Evolutionary conservation across 305 asterid species (phyloP).

Genomic region (Coffea humblotiana): DNA sequence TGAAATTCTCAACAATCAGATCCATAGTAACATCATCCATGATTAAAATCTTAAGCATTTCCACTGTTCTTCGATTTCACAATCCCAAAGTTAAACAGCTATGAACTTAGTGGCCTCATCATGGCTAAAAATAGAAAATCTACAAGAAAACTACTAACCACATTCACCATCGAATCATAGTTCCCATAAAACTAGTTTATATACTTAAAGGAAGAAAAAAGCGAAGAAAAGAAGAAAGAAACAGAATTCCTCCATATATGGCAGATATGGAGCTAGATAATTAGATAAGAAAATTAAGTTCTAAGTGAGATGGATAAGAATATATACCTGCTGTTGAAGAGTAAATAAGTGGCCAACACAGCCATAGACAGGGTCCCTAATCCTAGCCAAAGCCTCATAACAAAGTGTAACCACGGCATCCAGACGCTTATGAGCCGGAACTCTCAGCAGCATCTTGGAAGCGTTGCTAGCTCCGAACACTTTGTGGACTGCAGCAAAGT

Average conservation of each 20-base stretch:
- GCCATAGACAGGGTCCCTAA: slow-evolving; percentile 88
- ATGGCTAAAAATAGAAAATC: not conserved
- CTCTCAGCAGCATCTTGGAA: slow-evolving; percentile 61
- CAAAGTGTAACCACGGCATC: slow-evolving; percentile 87
- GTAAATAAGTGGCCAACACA: slow-evolving; percentile 78
- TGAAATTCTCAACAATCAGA: too few relatives aligned
- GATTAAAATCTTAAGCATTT: not conserved
- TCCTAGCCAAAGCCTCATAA: slow-evolving; percentile 87
- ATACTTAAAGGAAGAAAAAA: not conserved
- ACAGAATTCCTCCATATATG: not conserved
- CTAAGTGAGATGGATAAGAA: not conserved
- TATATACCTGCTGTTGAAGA: slow-evolving; percentile 77
- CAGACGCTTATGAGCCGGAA: slow-evolving; percentile 72
- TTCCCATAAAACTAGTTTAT: not conserved
- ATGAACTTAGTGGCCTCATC: not conserved
- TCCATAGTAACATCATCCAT: too few relatives aligned
- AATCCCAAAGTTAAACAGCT: too few relatives aligned
- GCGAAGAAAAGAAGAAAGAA: not conserved
- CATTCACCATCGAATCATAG: not conserved
- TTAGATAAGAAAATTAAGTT: not conserved
- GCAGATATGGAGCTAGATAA: not conserved
- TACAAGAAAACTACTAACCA: not conserved
- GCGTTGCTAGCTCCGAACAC: slow-evolving; percentile 97
- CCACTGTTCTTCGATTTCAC: too few relatives aligned
- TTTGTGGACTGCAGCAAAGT: slow-evolving; percentile 91